Evolutionary conservation across 148 eudicot species (phyloP).

Genomic region (Rhododendron henanense): DNA sequence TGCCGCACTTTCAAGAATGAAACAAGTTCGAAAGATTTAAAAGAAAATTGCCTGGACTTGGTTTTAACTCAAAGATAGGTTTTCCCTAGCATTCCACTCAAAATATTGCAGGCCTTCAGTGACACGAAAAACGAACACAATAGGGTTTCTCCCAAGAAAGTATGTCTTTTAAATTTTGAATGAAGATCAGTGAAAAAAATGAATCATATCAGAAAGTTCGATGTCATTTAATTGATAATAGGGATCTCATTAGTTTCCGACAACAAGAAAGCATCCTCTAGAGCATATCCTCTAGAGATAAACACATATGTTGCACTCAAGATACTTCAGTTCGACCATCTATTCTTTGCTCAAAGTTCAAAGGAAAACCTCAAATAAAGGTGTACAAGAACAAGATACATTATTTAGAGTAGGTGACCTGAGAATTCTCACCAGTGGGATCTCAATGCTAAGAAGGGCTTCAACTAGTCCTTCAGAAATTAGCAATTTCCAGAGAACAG

Average conservation of each 20-base stretch:
- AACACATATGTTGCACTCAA: not conserved
- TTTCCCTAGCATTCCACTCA: not conserved
- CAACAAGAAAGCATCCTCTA: not conserved
- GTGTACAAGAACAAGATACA: not conserved
- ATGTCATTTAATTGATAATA: not conserved
- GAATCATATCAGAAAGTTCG: not conserved
- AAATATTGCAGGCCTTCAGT: not conserved
- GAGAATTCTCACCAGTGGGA: constrained; percentile 58
- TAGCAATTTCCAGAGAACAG: constrained; percentile 87
- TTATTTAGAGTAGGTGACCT: not conserved
- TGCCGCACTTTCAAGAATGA: not conserved
- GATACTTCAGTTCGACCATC: not conserved
- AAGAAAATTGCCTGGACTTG: not conserved
- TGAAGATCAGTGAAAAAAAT: not conserved
- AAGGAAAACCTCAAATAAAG: not conserved
- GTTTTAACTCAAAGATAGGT: not conserved
- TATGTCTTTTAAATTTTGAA: too few relatives aligned
- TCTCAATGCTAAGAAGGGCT: constrained; percentile 61
- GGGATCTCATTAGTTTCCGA: not conserved
- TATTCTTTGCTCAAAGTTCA: not conserved
- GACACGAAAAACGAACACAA: not conserved
- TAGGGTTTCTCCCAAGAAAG: not conserved
- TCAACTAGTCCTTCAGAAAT: constrained; percentile 76
- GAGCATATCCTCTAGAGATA: not conserved
- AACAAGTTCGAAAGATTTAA: not conserved